Base-by-base conservation (phyloP, 139 green algal genomes). In the Haematococcus sp. region DNA sequence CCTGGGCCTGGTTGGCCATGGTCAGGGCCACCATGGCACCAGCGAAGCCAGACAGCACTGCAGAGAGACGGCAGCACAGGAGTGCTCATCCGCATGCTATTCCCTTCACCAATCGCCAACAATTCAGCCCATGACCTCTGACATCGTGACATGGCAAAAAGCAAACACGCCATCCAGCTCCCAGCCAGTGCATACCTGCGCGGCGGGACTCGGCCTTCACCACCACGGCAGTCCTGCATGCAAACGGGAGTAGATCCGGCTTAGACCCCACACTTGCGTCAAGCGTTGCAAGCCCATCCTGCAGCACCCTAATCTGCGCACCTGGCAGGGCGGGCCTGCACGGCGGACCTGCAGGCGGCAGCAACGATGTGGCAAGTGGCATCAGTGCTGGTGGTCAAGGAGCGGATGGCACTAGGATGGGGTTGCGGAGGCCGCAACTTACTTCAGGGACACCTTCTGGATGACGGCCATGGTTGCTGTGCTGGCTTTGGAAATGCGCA, bases 21-120 rank as follows among this genome's bases (percentile, higher is more conserved):
- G 85, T 69, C 44, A 93, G 84, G 23, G 80, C 69, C 16, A 77
- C 87, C 16, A 82, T 82, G 70, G 87, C 87, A 19, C 86, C 92
- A 46, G 94, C 54, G 58, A 97, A 74, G 44, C 86, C 87, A 44
- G 79, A 74, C 52, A 97, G 84, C 55, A 92, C 81, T 73, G 16
- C 54, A 46, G 17, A 11, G 25, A 44, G n/a, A 49, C 40, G 40
- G 11, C 11, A 49, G 40, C 7, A 33, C 4, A 7, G 20, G 11
- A 30, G 5, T 56, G 40, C 33, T n/a, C 22, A 27, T 55, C 46
- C 40, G 40, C 40, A 49, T 49, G n/a, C n/a, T n/a, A n/a, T n/a
- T n/a, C n/a, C 40, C 40, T 49, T 11, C 40, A 19, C 7, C 7
- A 49, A 49, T 49, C 40, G 7, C 40, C 7, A 7, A 49, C 11